These are phyloP conservation scores for Termitomyces sp. DNA, from an alignment of 768 basidiomycete genomes.

Conservation along the genomic window DNA sequence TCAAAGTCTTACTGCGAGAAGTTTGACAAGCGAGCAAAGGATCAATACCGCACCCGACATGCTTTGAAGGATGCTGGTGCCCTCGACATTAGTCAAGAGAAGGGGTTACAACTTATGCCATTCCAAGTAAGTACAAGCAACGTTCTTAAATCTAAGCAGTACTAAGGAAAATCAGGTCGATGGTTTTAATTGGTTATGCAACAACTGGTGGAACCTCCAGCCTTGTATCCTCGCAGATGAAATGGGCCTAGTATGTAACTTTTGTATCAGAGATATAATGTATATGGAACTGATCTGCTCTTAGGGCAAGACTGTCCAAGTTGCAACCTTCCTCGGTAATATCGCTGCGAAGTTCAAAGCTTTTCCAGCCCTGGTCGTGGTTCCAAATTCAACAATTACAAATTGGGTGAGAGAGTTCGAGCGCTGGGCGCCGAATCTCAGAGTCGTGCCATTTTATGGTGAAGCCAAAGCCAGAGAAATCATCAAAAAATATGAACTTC, in stretches of 20 bases:
- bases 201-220: constrained; percentile 85
- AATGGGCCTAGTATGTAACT: constrained; percentile 75
- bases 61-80: constrained; percentile 46
- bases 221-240: constrained; percentile 93
- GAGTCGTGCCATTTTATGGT: constrained; percentile 86
- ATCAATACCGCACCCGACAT: constrained; percentile 43
- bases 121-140: constrained; percentile 59
- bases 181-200: constrained; percentile 79
- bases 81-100: constrained; percentile 62
- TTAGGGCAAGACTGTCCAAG: constrained; percentile 90
- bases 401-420: constrained; percentile 96
- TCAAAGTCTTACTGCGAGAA: constrained; percentile 31
- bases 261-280: not conserved
- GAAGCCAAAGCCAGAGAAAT: constrained; percentile 74
- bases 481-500: constrained; percentile 77
- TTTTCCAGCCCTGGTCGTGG: constrained; percentile 82
- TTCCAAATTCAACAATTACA: constrained; percentile 93
- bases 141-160: constrained; percentile 2
- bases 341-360: constrained; percentile 50
- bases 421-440: constrained; percentile 67
- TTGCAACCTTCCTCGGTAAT: constrained; percentile 75
- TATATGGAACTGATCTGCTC: not conserved
- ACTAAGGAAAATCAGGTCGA: constrained; percentile 44
- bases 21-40: constrained; percentile 49
- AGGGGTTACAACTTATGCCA: constrained; percentile 67